A percentile compares a stretch with the other conserved stretches of the same genome.
Conservation (phyloP, 306 rosid species). For the Casuarina equisetifolia region DNA sequence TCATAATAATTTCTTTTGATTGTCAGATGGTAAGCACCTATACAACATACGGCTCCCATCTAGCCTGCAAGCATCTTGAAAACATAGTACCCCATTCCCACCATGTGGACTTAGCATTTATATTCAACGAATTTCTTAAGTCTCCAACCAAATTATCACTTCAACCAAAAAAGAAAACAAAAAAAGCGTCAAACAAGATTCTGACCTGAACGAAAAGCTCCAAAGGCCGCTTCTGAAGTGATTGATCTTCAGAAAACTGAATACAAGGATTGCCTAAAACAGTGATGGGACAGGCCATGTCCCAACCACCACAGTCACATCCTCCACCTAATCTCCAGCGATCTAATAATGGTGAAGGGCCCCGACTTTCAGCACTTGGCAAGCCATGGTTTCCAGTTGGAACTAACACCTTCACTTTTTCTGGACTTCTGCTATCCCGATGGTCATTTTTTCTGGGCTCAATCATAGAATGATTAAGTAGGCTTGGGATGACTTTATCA, state of each 20-base stretch:
- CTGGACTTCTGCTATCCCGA: constrained; percentile 40
- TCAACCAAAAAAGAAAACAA: constrained; percentile 19
- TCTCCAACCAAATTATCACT: background rate
- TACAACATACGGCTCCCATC: background rate
- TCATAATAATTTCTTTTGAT: background rate
- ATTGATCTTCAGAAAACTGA: constrained; percentile 46
- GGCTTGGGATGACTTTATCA: constrained; percentile 33
- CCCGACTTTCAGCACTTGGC: constrained; percentile 53
- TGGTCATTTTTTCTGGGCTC: constrained; percentile 42
- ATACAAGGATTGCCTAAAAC: constrained; percentile 68
- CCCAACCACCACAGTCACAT: constrained; percentile 99
- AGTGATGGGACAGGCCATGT: constrained; percentile 89
- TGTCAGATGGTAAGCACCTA: background rate
- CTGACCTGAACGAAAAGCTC: constrained; percentile 85
- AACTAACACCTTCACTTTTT: constrained; percentile 70
- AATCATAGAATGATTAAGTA: constrained; percentile 39
- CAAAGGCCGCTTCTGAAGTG: constrained; percentile 47
- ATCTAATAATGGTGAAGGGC: constrained; percentile 79
- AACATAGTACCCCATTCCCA: no score
- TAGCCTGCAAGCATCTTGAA: background rate
- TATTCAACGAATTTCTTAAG: background rate
- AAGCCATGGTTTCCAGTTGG: constrained; percentile 83
- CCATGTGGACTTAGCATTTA: background rate
- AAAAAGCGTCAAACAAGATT: constrained; percentile 11
- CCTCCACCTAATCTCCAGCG: constrained; percentile 89